Conservation (phyloP, 768 basidiomycete genomes). For the Suillus sp. region DNA sequence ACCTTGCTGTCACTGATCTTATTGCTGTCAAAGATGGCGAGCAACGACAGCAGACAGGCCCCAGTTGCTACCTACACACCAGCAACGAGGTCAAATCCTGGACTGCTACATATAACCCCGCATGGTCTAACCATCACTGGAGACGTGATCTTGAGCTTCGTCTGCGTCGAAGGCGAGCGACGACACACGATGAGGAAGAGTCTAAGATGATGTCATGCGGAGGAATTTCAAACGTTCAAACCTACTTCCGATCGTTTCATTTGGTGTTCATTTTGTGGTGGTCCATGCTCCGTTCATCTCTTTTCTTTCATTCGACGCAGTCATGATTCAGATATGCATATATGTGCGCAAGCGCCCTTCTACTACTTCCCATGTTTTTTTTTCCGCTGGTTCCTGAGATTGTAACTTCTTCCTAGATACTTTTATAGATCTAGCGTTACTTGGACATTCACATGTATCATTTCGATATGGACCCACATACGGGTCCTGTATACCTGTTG, state of each 20-base stretch:
- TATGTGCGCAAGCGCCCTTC: neutral
- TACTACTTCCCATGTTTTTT: neutral
- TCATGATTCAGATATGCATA: neutral
- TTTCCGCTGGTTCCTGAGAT: neutral
- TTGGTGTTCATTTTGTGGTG: neutral
- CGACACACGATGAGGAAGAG: conserved; percentile 30
- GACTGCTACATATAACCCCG: conserved; percentile 35
- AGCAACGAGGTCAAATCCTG: conserved; percentile 29
- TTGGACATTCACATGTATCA: conserved; percentile 6
- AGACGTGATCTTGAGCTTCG: conserved; percentile 35
- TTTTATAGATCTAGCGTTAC: neutral
- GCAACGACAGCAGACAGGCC: conserved; percentile 36
- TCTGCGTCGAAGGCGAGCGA: conserved; percentile 37
- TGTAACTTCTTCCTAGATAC: neutral
- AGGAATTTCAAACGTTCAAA: neutral
- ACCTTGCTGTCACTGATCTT: neutral
- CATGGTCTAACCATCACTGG: conserved; percentile 34
- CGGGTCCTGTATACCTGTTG: neutral
- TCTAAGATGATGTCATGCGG: conserved; percentile 3
- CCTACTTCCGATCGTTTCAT: neutral
- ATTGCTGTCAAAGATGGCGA: conserved; percentile 27
- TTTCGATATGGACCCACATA: neutral
- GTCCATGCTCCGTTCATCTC: neutral
- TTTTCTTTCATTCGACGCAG: neutral
- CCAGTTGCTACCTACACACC: conserved; percentile 34